These are phyloP conservation scores for Diaporthe velutina DNA, from an alignment of 2,329 filamentous ascomycete species.

Conservation along the genomic window DNA sequence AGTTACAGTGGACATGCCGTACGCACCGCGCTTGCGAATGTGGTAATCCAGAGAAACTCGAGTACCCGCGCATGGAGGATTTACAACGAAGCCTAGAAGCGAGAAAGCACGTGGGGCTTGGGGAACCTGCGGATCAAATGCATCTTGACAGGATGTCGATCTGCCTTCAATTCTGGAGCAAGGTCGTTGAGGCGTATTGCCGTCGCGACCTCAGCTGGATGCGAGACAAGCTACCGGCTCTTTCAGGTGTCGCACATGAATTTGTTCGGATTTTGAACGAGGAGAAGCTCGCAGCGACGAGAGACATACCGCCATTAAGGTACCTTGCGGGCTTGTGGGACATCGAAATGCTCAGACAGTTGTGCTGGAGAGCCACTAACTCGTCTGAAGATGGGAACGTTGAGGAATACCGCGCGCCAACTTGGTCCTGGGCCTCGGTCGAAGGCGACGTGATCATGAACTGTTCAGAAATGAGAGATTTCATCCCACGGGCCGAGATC, in stretches of 20 bases:
- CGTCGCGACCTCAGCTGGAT: background rate
- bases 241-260: background rate
- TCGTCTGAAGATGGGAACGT: fast-evolving
- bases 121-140: background rate
- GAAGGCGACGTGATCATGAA: background rate
- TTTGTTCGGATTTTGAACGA: background rate
- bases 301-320: no score
- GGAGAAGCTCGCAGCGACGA: background rate
- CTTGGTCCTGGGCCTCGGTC: background rate
- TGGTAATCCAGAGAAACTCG: background rate
- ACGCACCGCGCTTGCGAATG: background rate
- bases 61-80: background rate
- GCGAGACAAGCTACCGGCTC: background rate
- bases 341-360: background rate
- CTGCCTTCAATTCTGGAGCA: background rate
- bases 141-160: background rate
- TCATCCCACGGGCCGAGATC: background rate
- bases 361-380: background rate
- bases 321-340: background rate
- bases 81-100: background rate
- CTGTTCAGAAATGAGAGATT: no score
- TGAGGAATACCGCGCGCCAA: background rate
- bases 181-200: background rate
- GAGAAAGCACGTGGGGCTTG: background rate
- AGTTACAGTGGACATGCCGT: background rate